Percentiles rank a stretch among this genome's conserved stretches.
These are phyloP conservation scores for Lentinus brumalis DNA, from an alignment of 768 basidiomycete genomes.

Conservation along the genomic window DNA sequence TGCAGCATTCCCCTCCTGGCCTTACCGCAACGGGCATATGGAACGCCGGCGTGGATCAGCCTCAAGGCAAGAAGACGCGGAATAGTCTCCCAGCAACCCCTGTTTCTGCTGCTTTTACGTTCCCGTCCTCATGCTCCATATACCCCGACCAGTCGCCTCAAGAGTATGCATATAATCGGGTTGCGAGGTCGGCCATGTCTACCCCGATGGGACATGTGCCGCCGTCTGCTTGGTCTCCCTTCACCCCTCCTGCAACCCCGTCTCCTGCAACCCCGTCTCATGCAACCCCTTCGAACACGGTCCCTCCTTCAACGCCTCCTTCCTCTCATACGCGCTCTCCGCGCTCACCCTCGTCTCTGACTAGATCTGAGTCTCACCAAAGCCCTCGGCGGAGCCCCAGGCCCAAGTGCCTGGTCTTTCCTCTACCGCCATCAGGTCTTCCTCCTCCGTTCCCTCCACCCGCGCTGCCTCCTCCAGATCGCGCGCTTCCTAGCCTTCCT, in stretches of 20 bases:
- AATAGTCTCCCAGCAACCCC: constrained; percentile 18
- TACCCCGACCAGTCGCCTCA: not conserved
- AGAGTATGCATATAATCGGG: not conserved
- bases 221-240: constrained; percentile 17
- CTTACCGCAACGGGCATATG: constrained; percentile 2
- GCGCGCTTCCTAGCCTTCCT: constrained; percentile 4
- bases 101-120: constrained; percentile 16
- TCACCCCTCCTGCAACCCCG: not conserved
- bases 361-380: not conserved
- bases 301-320: not conserved
- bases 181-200: not conserved
- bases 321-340: not conserved
- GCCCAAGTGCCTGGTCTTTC: constrained; percentile 1
- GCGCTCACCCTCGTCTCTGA: not conserved
- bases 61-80: not conserved
- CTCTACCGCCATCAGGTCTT: constrained; percentile 2
- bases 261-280: too few relatives aligned
- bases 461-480: constrained; percentile 5
- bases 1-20: not conserved
- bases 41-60: not conserved
- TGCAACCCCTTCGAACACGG: too few relatives aligned
- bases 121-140: constrained; percentile 22
- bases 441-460: constrained; percentile 2
- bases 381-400: not conserved
- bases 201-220: constrained; percentile 6